Percentiles rank a stretch among this genome's conserved stretches.
Evolutionary conservation across 306 rosid species (phyloP).

Genomic region (Adenanthera pavonina): DNA sequence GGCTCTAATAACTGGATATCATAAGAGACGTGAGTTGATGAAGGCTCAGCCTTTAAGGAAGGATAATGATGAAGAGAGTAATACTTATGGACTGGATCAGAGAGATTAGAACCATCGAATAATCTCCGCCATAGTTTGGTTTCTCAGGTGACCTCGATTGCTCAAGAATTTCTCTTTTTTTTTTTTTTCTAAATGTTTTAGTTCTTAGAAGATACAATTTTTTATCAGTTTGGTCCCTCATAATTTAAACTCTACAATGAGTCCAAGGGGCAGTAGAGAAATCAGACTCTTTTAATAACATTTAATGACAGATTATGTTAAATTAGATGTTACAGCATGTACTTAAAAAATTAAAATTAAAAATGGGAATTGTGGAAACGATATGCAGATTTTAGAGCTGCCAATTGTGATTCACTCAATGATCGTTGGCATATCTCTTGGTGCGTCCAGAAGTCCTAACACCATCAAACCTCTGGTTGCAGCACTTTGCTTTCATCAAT

Average conservation of each 20-base stretch:
- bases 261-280: neutral
- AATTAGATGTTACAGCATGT: neutral
- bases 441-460: conserved; percentile 58
- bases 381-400: conserved; percentile 47
- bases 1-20: conserved; percentile 55
- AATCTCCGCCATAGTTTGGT: conserved; percentile 37
- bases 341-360: neutral
- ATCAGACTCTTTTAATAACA: neutral
- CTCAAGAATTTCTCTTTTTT: neutral
- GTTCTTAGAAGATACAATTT: too few relatives aligned
- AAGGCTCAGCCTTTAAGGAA: conserved; percentile 45
- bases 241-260: neutral
- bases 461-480: conserved; percentile 66
- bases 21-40: conserved; percentile 46
- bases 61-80: conserved; percentile 38
- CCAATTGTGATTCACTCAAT: conserved; percentile 63
- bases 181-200: neutral
- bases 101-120: conserved; percentile 35
- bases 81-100: conserved; percentile 15
- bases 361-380: neutral
- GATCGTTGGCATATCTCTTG: conserved; percentile 64
- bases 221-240: neutral
- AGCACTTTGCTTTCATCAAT: conserved; percentile 71
- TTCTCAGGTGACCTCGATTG: conserved; percentile 37
- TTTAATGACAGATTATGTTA: neutral